Evolutionary conservation across 129 eudicot species (phyloP).

Genomic region (Flaveria ramosissima): DNA sequence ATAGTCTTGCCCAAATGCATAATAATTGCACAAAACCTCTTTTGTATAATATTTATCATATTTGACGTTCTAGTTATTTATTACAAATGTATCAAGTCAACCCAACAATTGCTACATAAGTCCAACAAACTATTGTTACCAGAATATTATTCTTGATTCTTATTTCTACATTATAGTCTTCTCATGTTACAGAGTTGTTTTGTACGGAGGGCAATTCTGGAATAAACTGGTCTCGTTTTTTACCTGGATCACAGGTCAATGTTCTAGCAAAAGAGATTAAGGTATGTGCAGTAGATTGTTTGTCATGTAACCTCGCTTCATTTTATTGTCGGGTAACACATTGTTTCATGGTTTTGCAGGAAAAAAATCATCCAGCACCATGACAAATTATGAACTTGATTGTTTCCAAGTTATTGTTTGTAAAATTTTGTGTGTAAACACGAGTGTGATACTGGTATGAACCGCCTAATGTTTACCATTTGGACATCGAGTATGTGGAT

Average conservation of each 20-base stretch:
- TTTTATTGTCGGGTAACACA: not conserved
- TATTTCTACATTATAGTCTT: constrained; percentile 33
- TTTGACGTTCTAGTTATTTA: not conserved
- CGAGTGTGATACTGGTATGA: not conserved
- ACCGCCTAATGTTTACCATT: constrained; percentile 1
- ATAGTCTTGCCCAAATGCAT: not conserved
- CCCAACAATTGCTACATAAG: not conserved
- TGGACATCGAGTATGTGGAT: not conserved
- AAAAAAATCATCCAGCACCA: not conserved
- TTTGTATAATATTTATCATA: not conserved
- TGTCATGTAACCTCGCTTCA: not conserved
- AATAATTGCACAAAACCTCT: not conserved
- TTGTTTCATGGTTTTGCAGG: constrained; percentile 19
- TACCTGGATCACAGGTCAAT: constrained; percentile 15
- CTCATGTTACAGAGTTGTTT: constrained; percentile 36
- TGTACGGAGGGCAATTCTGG: constrained; percentile 44
- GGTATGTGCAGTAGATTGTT: not conserved
- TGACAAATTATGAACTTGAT: not conserved
- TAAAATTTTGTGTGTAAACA: constrained; percentile 23
- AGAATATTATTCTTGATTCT: constrained; percentile 25
- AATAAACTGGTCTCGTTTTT: constrained; percentile 23
- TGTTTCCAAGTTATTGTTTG: constrained; percentile 11
- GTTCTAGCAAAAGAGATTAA: constrained; percentile 35
- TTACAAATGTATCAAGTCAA: not conserved
- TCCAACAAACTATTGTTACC: not conserved